Evolutionary conservation across 257 asterid genomes (phyloP).

Genomic region (Primulina eburnea): DNA sequence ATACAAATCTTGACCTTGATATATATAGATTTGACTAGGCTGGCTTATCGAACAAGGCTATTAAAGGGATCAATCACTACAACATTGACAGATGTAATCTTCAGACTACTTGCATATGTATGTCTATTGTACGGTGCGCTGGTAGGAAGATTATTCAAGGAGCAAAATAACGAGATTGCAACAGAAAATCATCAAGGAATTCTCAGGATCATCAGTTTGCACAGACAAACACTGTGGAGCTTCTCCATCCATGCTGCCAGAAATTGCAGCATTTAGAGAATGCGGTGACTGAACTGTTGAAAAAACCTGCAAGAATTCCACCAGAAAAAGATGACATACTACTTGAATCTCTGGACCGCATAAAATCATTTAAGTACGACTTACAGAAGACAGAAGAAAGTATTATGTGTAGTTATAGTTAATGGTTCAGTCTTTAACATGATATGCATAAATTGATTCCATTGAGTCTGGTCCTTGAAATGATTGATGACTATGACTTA

Average conservation of each 20-base stretch:
- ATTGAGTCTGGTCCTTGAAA: constrained; percentile 7
- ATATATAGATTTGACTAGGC: constrained; percentile 37
- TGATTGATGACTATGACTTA: constrained; percentile 23
- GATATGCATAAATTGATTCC: constrained; percentile 1
- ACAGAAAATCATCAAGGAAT: constrained; percentile 28
- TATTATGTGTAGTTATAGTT: constrained; percentile 26
- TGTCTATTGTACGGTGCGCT: constrained; percentile 39
- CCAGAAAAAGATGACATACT: constrained; percentile 79
- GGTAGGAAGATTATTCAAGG: constrained; percentile 37
- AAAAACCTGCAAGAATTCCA: constrained; percentile 78
- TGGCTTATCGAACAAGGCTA: constrained; percentile 33
- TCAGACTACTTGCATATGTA: constrained; percentile 55
- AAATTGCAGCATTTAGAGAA: constrained; percentile 81
- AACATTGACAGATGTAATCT: constrained; percentile 30
- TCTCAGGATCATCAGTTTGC: constrained; percentile 32
- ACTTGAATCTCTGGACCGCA: constrained; percentile 82
- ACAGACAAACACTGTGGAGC: constrained; percentile 36
- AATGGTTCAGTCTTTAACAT: constrained; percentile 6
- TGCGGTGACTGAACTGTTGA: constrained; percentile 60
- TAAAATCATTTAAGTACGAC: constrained; percentile 79
- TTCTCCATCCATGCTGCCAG: constrained; percentile 72
- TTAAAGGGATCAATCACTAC: constrained; percentile 35
- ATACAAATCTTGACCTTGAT: constrained; percentile 18
- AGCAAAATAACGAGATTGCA: constrained; percentile 26
- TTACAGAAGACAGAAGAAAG: constrained; percentile 82